These are phyloP conservation scores for Setaria viridis DNA, from an alignment of 202 grass and related monocot genomes.

Conservation along the genomic window DNA sequence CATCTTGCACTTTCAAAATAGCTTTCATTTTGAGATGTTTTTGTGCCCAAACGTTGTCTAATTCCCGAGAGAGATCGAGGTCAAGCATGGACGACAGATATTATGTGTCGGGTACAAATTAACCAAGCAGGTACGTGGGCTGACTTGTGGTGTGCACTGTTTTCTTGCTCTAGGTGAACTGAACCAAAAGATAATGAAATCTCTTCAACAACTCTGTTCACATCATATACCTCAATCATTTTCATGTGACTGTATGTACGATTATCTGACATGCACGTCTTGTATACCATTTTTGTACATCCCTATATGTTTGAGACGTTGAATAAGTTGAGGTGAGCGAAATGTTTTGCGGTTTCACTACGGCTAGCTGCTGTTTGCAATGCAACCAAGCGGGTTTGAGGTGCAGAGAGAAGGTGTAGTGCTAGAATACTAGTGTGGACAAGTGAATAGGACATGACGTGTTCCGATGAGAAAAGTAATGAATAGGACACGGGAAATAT, in stretches of 20 bases:
- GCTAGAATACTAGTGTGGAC: neutral
- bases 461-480: neutral
- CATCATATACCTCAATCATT: neutral
- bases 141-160: neutral
- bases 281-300: neutral
- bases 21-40: neutral
- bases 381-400: too few species aligned
- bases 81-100: constrained; percentile 2
- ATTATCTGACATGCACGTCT: neutral
- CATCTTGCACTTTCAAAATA: neutral
- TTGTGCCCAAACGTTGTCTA: neutral
- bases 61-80: neutral
- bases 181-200: neutral
- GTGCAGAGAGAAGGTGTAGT: too few species aligned
- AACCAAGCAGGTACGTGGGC: neutral
- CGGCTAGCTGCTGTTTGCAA: too few species aligned
- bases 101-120: too few species aligned
- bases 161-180: constrained; percentile 32
- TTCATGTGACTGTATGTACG: neutral
- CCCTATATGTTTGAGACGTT: neutral
- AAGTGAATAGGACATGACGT: constrained; percentile 29
- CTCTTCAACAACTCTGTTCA: neutral
- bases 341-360: neutral
- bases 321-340: neutral
- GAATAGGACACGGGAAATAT: constrained; percentile 5